Evolutionary conservation across 192 early-diverging fungal genomes (phyloP), one percentile per base, ranked within the genome.

Genomic region (Geranomyces michiganensis): DNA sequence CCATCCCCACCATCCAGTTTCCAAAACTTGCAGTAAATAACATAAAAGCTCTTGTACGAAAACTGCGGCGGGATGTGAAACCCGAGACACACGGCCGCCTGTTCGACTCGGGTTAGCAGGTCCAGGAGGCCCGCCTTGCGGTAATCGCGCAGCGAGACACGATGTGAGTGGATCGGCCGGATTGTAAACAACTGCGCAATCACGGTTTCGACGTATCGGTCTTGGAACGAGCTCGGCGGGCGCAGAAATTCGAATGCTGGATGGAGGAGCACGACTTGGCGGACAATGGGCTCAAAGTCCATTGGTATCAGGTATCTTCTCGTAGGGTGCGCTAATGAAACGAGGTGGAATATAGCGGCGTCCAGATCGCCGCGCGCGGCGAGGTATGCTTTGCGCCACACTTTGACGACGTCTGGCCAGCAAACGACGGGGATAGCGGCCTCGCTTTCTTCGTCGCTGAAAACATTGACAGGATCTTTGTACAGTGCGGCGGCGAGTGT

Each of bases 21-120:
- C 91, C 92, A 98, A 75, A 98, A 98, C 76, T 92, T 94, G 84
- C 94, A 96, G 72, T 96, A 98, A 1, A 96, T 85, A 21, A 98
- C 95, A 73, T 98, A 98, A 73, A 96, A 98, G 73, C 96, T 94
- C 76, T 95, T 94, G 81, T 98, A 98, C 13, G 94, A 96, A 67
- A 98, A 98, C 82, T 74, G 91, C 90, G 31, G 91, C 87, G 19
- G 84, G 87, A 80, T 91, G 77, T 7, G n/a, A 4, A 70, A 33
- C 13, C 31, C 21, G 1, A 73, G 45, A 43, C 64, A 65, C 1
- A 19, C 92, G 51, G 90, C 85, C 13, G 85, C 84, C 17, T 68
- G 72, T 67, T 93, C 91, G 46, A 96, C 75, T 10, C 81, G 75
- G 12, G 78, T 71, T 29, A 97, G 64, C 19, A 86, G 82, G 33